A percentile compares a stretch with the other conserved stretches of the same genome.
These are phyloP conservation scores for Aspergillus sp. DNA, from an alignment of 2,329 filamentous ascomycete species.

Conservation along the genomic window DNA sequence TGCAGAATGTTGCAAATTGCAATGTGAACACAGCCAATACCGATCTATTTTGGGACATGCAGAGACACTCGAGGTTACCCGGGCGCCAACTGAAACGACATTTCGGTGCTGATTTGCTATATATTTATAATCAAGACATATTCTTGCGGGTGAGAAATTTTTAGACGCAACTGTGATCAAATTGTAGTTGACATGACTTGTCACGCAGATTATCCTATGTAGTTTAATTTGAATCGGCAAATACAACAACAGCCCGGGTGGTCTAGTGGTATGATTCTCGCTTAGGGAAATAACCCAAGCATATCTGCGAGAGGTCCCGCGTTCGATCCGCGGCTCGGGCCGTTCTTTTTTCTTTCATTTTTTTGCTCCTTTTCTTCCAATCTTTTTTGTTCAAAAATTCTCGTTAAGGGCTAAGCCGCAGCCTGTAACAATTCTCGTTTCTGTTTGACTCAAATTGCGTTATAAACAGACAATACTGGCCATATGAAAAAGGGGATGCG, in stretches of 20 bases:
- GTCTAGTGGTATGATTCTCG: slow-evolving; percentile 21
- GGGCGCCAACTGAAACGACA: not conserved
- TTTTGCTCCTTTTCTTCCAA: slow-evolving; percentile 5
- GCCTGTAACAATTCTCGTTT: not conserved
- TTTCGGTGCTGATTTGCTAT: not conserved
- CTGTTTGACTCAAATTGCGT: too few relatives aligned
- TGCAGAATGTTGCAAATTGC: not conserved
- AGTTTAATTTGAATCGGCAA: not conserved
- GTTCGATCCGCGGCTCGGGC: slow-evolving; percentile 15
- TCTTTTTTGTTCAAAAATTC: not conserved
- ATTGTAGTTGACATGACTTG: not conserved
- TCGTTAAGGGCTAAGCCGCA: too few relatives aligned
- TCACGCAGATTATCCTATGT: too few relatives aligned
- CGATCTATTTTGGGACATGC: not conserved
- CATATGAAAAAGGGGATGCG: too few relatives aligned
- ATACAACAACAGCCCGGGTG: slow-evolving; percentile 5
- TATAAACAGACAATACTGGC: too few relatives aligned
- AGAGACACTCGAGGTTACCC: not conserved
- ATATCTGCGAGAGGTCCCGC: slow-evolving; percentile 19
- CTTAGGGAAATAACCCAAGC: slow-evolving; percentile 15
- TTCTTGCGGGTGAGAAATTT: not conserved
- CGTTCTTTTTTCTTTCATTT: slow-evolving; percentile 6
- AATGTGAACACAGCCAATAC: not conserved
- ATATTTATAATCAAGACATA: not conserved
- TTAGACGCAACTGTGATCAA: too few relatives aligned